Conservation (phyloP, 2,329 filamentous ascomycete species). For the Clonostachys rhizophaga region DNA sequence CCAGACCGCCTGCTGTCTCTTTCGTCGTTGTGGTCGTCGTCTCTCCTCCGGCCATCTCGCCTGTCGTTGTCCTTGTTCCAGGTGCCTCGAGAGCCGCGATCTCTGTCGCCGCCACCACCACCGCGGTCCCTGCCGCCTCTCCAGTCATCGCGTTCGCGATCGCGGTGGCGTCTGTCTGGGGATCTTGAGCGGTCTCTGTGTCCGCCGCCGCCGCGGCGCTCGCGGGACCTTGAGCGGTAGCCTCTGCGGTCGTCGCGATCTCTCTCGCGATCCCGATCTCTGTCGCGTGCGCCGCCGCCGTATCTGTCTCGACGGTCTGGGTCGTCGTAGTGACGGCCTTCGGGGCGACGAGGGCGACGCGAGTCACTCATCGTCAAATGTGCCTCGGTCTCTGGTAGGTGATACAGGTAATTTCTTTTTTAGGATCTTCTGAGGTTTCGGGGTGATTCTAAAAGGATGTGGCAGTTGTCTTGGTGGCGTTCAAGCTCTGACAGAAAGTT, state of each 20-base stretch:
- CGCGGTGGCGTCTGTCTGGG: constrained; percentile 22
- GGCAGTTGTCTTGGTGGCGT: not conserved
- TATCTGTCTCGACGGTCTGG: constrained; percentile 30
- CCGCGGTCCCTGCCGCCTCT: constrained; percentile 1
- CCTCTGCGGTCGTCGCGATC: constrained; percentile 14
- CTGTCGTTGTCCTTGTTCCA: constrained; percentile 3
- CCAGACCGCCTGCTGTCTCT: constrained; percentile 10
- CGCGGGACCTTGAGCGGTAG: constrained; percentile 25
- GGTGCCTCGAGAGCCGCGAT: not conserved
- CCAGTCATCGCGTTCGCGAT: constrained; percentile 19
- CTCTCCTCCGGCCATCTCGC: constrained; percentile 4
- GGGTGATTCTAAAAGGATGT: not conserved
- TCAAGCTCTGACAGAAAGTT: not conserved
- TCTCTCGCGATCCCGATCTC: constrained; percentile 19
- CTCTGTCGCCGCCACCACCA: not conserved
- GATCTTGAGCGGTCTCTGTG: constrained; percentile 24
- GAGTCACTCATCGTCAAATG: constrained; percentile 21
- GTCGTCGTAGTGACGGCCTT: constrained; percentile 60
- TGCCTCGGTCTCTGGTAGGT: not conserved
- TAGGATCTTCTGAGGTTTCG: not conserved
- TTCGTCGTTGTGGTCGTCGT: constrained; percentile 15
- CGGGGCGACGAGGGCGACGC: constrained; percentile 27
- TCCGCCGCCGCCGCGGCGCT: constrained; percentile 13
- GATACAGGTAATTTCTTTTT: not conserved
- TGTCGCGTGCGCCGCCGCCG: constrained; percentile 18